A percentile compares a stretch with the other conserved stretches of the same genome.
phyloP scores from a whole-genome alignment of 257 asterid genomes.

The Gentiana straminea region DNA sequence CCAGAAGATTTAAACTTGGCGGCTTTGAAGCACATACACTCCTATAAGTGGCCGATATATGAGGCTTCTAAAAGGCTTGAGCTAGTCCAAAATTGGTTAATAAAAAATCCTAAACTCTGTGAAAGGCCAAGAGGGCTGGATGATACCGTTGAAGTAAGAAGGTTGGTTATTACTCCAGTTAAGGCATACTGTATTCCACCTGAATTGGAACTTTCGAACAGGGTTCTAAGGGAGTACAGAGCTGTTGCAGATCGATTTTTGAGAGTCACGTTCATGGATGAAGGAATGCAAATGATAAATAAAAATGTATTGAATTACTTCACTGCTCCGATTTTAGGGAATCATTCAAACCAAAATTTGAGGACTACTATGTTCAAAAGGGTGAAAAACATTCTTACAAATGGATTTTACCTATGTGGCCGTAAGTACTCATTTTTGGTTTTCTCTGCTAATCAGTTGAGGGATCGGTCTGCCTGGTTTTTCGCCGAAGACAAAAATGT shows the following conservation, averaged over 20 bases:
- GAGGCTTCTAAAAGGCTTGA: constrained; percentile 46
- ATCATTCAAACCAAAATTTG: constrained; percentile 22
- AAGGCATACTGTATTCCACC: constrained; percentile 86
- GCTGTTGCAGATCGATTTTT: constrained; percentile 60
- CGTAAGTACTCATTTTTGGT: constrained; percentile 71
- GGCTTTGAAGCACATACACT: constrained; percentile 56
- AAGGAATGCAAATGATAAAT: constrained; percentile 66
- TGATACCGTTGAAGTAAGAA: constrained; percentile 66
- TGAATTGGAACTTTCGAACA: constrained; percentile 66
- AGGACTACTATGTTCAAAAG: constrained; percentile 61
- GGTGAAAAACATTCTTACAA: constrained; percentile 37
- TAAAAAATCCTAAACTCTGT: constrained; percentile 50
- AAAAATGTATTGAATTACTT: constrained; percentile 48
- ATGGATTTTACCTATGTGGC: constrained; percentile 70
- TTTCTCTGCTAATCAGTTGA: constrained; percentile 75
- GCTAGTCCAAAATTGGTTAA: constrained; percentile 44
- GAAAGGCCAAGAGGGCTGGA: constrained; percentile 41
- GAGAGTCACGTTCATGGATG: constrained; percentile 89
- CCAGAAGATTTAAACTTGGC: constrained; percentile 47
- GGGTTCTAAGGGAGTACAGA: constrained; percentile 63
- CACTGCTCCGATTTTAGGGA: constrained; percentile 44
- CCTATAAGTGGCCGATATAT: constrained; percentile 42
- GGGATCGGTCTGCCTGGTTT: constrained; percentile 96
- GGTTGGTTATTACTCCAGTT: constrained; percentile 67
- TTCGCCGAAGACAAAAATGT: constrained; percentile 50